phyloP scores from a whole-genome alignment of 352 stramenopile genomes.

The Globisporangium yorkense region DNA sequence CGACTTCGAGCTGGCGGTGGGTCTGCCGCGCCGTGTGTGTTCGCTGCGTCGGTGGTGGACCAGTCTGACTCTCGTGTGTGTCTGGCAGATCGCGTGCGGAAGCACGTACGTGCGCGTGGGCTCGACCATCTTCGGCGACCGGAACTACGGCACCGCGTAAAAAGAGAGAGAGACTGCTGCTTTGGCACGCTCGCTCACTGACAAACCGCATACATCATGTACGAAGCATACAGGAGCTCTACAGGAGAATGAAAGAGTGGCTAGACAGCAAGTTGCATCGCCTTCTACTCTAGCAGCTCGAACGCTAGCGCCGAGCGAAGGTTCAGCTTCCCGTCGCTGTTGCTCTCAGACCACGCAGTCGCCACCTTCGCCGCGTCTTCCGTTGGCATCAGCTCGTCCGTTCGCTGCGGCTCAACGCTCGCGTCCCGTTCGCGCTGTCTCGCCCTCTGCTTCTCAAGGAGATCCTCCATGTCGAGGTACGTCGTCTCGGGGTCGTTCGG shows the following conservation, averaged over 20 bases:
- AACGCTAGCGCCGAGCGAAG: constrained; percentile 63
- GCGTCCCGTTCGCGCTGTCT: constrained; percentile 26
- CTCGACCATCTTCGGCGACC: constrained; percentile 96
- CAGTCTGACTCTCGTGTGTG: neutral
- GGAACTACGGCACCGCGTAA: constrained; percentile 77
- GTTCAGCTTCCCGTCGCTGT: constrained; percentile 21
- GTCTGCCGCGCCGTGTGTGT: constrained; percentile 2
- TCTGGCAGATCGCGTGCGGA: constrained; percentile 87
- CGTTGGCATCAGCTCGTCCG: constrained; percentile 22
- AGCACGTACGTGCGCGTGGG: constrained; percentile 96
- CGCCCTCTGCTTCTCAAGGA: constrained; percentile 44
- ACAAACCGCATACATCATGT: too few relatives aligned
- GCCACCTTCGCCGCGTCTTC: constrained; percentile 40
- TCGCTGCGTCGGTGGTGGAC: neutral
- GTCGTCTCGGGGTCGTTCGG: constrained; percentile 68
- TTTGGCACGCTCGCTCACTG: neutral
- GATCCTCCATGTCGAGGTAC: constrained; percentile 72
- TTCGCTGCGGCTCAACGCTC: constrained; percentile 6
- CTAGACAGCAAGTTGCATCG: neutral
- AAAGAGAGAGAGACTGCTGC: neutral
- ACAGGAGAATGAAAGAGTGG: neutral
- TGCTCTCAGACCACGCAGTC: constrained; percentile 45
- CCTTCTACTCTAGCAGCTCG: constrained; percentile 34
- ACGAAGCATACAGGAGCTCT: too few relatives aligned
- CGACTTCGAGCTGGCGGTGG: constrained; percentile 94